Conservation (phyloP, 768 basidiomycete species). For the Psilocybe cubensis region DNA sequence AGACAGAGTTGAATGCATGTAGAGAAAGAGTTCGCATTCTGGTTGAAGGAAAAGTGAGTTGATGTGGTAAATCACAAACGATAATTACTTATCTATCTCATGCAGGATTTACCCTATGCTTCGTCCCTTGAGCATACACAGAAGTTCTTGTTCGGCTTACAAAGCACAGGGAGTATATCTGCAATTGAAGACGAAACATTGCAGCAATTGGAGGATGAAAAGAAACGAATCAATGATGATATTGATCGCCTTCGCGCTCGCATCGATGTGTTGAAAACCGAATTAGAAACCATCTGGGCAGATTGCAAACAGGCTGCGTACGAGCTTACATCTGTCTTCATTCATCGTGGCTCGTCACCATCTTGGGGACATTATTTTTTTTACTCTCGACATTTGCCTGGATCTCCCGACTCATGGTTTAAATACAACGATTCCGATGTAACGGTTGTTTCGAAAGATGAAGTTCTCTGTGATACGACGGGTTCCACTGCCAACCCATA, state of each 20-base stretch:
- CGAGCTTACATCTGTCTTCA: conserved; percentile 92
- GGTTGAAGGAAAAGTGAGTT: conserved; percentile 70
- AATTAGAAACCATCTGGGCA: conserved; percentile 77
- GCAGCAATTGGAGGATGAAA: conserved; percentile 55
- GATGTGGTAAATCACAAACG: background rate
- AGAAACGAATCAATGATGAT: conserved; percentile 53
- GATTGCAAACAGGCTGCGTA: conserved; percentile 72
- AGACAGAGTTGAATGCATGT: conserved; percentile 61
- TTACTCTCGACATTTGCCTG: conserved; percentile 87
- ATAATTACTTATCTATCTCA: conserved; percentile 3
- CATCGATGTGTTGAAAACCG: conserved; percentile 59
- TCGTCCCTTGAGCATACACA: conserved; percentile 57
- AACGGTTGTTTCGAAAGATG: conserved; percentile 71
- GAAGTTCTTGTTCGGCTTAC: conserved; percentile 59
- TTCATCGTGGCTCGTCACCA: conserved; percentile 88
- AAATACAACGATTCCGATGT: conserved; percentile 96
- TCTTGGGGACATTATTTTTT: conserved; percentile 97
- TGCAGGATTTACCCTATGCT: conserved; percentile 63
- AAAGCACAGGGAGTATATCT: conserved; percentile 38
- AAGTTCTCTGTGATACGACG: conserved; percentile 90
- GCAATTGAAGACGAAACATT: conserved; percentile 68
- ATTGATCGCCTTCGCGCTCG: conserved; percentile 56
- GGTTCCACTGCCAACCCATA: conserved; percentile 91
- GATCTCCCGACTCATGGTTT: conserved; percentile 85
- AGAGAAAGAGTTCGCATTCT: conserved; percentile 73